These are phyloP conservation scores for Phytophthora aleatoria DNA, from an alignment of 352 stramenopile species.

Conservation along the genomic window DNA sequence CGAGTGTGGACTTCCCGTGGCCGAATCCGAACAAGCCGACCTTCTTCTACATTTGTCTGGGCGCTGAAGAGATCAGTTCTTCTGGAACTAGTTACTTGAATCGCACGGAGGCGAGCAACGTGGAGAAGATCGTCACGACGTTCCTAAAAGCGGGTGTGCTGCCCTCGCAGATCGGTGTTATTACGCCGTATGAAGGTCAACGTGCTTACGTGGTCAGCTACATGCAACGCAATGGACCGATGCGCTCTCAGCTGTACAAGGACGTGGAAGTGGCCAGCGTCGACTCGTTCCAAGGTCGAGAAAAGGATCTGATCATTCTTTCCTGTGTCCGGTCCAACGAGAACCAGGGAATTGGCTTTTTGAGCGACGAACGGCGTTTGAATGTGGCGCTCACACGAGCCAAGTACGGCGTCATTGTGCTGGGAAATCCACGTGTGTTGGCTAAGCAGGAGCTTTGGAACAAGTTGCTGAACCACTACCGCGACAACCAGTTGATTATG, in stretches of 20 bases:
- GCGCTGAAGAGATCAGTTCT: conserved; percentile 98
- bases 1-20: conserved; percentile 96
- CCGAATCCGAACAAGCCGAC: conserved; percentile 97
- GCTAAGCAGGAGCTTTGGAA: conserved; percentile 98
- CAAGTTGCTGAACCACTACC: conserved; percentile 97
- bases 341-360: conserved; percentile 98
- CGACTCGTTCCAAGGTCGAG: conserved; percentile 99
- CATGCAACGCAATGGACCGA: conserved; percentile 95
- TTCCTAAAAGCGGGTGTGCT: conserved; percentile 95
- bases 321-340: conserved; percentile 99
- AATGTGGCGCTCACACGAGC: conserved; percentile 99
- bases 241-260: conserved; percentile 96
- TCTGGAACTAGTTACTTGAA: conserved; percentile 99
- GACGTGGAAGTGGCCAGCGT: conserved; percentile 99
- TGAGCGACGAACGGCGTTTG: conserved; percentile 97
- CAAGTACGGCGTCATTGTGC: conserved; percentile 98
- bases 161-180: conserved; percentile 94
- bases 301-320: conserved; percentile 99
- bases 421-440: conserved; percentile 98
- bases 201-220: conserved; percentile 98
- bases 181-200: conserved; percentile 99
- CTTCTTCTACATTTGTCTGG: conserved; percentile 97
- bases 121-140: conserved; percentile 98
- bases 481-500: conserved; percentile 94
- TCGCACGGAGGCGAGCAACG: conserved; percentile 96